These are phyloP conservation scores for Edaphochlamys debaryana DNA, from an alignment of 139 green algal genomes.

Conservation along the genomic window DNA sequence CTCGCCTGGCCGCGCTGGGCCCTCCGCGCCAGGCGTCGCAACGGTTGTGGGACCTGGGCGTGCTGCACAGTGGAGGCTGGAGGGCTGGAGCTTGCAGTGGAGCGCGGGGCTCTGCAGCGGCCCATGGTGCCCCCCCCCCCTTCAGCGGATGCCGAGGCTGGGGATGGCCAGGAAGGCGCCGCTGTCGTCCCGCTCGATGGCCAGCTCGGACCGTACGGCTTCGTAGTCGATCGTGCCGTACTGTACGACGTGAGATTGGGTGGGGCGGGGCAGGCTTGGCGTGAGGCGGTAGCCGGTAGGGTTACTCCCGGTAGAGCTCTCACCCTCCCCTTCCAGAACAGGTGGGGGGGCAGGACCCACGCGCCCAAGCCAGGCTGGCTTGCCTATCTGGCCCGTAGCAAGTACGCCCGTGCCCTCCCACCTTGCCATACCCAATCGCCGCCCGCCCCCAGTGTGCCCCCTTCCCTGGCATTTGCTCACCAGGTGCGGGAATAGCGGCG, in stretches of 20 bases:
- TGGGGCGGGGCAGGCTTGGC: neutral
- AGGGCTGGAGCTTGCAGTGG: too few relatives aligned
- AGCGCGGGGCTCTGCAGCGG: too few relatives aligned
- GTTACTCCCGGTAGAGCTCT: too few relatives aligned
- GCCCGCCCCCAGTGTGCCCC: too few relatives aligned
- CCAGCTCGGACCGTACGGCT: slow-evolving; percentile 55
- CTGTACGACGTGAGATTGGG: neutral
- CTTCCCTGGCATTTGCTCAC: neutral
- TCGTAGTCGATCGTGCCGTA: slow-evolving; percentile 70
- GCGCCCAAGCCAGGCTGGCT: too few relatives aligned
- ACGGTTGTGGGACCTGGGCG: too few relatives aligned
- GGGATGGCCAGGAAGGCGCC: slow-evolving; percentile 53
- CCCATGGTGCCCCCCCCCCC: neutral
- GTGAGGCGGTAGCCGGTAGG: neutral
- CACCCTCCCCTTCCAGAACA: too few relatives aligned
- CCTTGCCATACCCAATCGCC: neutral
- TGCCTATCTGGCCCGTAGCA: neutral
- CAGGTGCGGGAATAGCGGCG: slow-evolving; percentile 75
- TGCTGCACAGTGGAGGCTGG: too few relatives aligned
- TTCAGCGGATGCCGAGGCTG: slow-evolving; percentile 11
- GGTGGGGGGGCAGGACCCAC: too few relatives aligned
- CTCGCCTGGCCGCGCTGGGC: too few relatives aligned
- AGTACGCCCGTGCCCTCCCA: neutral
- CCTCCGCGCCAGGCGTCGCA: too few relatives aligned
- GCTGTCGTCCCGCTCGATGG: slow-evolving; percentile 45